phyloP scores from a whole-genome alignment of 257 asterid species.

The Buddleja alternifolia region DNA sequence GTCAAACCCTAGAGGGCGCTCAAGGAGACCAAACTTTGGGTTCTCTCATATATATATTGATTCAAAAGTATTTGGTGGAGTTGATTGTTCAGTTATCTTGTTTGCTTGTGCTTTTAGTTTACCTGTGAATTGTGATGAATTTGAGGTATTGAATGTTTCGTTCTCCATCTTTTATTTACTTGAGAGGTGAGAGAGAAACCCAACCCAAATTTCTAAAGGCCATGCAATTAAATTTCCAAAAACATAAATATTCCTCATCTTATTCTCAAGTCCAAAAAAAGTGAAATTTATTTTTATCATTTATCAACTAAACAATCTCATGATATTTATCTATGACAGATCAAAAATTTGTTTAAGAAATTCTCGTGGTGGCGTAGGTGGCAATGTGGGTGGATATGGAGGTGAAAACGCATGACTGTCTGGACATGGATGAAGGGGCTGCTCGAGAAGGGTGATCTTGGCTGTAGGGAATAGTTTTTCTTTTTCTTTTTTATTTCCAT shows the following conservation, averaged over 20 bases:
- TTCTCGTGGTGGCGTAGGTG: not conserved
- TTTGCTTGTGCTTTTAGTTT: not conserved
- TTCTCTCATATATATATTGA: not conserved
- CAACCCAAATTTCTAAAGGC: not conserved
- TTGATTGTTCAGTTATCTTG: not conserved
- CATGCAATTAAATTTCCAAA: not conserved
- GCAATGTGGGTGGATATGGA: constrained; percentile 3
- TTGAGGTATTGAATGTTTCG: not conserved
- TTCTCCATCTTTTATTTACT: not conserved
- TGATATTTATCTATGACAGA: constrained; percentile 1
- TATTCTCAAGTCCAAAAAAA: not conserved
- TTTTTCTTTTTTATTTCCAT: not conserved
- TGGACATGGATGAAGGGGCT: not conserved
- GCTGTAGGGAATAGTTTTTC: not conserved
- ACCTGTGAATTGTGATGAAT: not conserved
- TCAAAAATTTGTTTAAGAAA: not conserved
- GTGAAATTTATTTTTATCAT: not conserved
- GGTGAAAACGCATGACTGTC: not conserved
- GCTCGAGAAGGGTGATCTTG: not conserved
- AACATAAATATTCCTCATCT: not conserved
- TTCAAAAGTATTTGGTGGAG: not conserved
- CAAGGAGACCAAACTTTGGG: not conserved
- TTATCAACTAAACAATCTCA: not conserved
- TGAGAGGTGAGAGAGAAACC: not conserved
- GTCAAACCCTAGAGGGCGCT: not conserved